Percentiles rank a stretch among this genome's conserved stretches.
Conservation (phyloP, 2,329 filamentous ascomycete genomes). For the Cephalotrichum gorgonifer region DNA sequence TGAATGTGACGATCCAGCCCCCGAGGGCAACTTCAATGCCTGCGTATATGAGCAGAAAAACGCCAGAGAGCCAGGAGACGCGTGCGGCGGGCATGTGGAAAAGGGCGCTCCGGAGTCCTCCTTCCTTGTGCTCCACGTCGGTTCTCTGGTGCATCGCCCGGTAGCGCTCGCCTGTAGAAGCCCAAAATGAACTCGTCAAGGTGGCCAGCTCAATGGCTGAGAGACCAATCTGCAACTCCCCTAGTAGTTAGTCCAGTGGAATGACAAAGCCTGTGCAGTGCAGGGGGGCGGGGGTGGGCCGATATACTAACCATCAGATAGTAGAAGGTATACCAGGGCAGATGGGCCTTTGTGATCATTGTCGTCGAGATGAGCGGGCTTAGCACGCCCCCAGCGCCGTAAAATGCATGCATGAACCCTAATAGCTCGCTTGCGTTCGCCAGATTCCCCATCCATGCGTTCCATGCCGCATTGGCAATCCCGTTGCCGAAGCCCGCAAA, state of each 20-base stretch:
- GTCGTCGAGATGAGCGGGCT: slow-evolving; percentile 61
- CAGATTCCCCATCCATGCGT: slow-evolving; percentile 60
- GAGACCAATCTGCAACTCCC: slow-evolving; percentile 33
- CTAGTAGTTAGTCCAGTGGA: too few species aligned
- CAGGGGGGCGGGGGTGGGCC: neutral
- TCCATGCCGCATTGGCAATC: slow-evolving; percentile 50
- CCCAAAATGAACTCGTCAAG: slow-evolving; percentile 51
- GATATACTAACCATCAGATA: slow-evolving; percentile 35
- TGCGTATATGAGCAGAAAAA: slow-evolving; percentile 71
- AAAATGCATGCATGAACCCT: slow-evolving; percentile 62
- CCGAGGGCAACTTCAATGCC: slow-evolving; percentile 67
- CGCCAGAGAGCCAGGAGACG: slow-evolving; percentile 55
- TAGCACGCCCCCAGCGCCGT: slow-evolving; percentile 61
- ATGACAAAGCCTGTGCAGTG: neutral
- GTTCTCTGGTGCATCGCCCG: slow-evolving; percentile 22
- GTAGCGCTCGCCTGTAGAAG: slow-evolving; percentile 46
- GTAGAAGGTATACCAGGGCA: slow-evolving; percentile 66
- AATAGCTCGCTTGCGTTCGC: slow-evolving; percentile 61
- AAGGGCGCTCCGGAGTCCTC: neutral
- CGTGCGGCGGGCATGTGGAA: slow-evolving; percentile 2
- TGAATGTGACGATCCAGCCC: slow-evolving; percentile 76
- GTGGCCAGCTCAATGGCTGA: slow-evolving; percentile 44
- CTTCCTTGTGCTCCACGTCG: neutral
- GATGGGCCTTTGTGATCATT: slow-evolving; percentile 52
- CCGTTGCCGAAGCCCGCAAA: slow-evolving; percentile 64